phyloP scores from a whole-genome alignment of 371 early-diverging fungal species.

The Neoconidiobolus thromboides region DNA sequence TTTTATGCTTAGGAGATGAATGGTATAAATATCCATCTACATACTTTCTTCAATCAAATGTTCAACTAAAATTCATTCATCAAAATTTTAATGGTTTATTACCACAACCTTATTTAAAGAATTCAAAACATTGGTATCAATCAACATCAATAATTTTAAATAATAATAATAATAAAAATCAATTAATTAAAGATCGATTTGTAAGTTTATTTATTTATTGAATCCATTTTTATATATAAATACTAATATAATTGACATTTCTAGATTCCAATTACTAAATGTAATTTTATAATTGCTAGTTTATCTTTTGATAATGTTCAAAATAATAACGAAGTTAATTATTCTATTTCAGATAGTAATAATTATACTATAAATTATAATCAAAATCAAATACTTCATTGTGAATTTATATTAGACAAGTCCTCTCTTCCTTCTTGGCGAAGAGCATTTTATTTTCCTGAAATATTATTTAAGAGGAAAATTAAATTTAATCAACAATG shows the following conservation, averaged over 20 bases:
- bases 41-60: constrained; percentile 59
- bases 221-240: background rate
- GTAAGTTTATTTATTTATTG: constrained; percentile 13
- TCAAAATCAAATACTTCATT: too few species aligned
- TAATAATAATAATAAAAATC: constrained; percentile 40
- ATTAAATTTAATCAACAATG: too few species aligned
- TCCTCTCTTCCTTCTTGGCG: too few species aligned
- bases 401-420: too few species aligned
- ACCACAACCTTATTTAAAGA: constrained; percentile 22
- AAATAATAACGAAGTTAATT: too few species aligned
- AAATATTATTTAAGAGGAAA: too few species aligned
- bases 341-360: too few species aligned
- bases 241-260: background rate
- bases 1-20: constrained; percentile 78
- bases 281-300: background rate
- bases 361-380: too few species aligned
- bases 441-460: too few species aligned
- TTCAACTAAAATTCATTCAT: constrained; percentile 34
- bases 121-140: constrained; percentile 9
- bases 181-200: constrained; percentile 37
- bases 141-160: constrained; percentile 20
- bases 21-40: constrained; percentile 89
- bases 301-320: too few species aligned
- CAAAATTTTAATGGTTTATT: constrained; percentile 43
- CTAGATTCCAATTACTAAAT: background rate